Percentiles rank a stretch among this genome's conserved stretches.
phyloP scores from a whole-genome alignment of 495 filamentous ascomycete species.

The Penicillium samsonianum region DNA sequence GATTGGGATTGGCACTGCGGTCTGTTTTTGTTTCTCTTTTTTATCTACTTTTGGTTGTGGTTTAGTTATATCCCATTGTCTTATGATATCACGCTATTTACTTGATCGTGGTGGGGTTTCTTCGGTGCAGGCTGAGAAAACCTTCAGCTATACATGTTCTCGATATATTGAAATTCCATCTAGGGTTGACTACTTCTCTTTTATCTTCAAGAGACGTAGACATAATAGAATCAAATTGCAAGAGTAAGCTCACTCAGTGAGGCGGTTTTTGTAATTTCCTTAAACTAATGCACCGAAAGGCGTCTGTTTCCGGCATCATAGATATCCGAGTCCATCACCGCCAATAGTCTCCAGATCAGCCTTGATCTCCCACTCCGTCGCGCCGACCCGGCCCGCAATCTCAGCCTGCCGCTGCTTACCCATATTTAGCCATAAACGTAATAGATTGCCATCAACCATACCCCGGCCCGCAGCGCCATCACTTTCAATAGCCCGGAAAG shows the following conservation, averaged over 20 bases:
- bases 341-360: slow-evolving; percentile 61
- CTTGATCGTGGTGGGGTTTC: slow-evolving; percentile 21
- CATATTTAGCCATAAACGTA: slow-evolving; percentile 69
- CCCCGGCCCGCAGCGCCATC: slow-evolving; percentile 55
- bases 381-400: slow-evolving; percentile 65
- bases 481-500: slow-evolving; percentile 61
- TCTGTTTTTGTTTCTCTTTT: slow-evolving; percentile 2
- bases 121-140: neutral
- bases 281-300: neutral
- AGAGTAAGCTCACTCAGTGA: neutral
- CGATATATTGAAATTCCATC: slow-evolving; percentile 11
- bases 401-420: slow-evolving; percentile 67
- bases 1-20: slow-evolving; percentile 2
- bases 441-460: slow-evolving; percentile 61
- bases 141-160: slow-evolving; percentile 13
- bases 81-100: slow-evolving; percentile 35
- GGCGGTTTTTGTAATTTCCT: neutral
- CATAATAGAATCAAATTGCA: neutral
- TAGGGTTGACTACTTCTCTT: slow-evolving; percentile 1
- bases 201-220: neutral
- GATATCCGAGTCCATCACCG: slow-evolving; percentile 58
- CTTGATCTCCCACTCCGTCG: slow-evolving; percentile 56
- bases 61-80: slow-evolving; percentile 35
- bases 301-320: slow-evolving; percentile 29
- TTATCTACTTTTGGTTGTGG: slow-evolving; percentile 18